Base-by-base conservation (phyloP, 129 eudicot species). In the Logfia minima region DNA sequence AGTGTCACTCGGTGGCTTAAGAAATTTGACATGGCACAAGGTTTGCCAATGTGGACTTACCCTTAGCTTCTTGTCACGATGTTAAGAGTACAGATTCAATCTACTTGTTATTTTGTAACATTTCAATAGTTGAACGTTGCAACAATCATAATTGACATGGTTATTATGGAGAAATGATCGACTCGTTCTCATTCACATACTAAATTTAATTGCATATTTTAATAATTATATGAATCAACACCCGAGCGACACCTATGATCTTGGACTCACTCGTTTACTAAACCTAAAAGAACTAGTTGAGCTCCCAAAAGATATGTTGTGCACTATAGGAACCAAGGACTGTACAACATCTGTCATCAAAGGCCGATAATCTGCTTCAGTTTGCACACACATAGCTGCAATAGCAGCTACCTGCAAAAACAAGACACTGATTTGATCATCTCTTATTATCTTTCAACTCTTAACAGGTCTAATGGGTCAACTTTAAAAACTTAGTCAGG, bases 281-380 rank as follows among this genome's bases (percentile, higher is more conserved):
- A 80, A 90, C 90, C 92, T 84, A 79, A 79, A 83, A 78, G 96
- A 85, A 34, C 52, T 76, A 28, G 90, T 72, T 51, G 89, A 73
- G 76, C 88, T 56, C 17, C 72, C 81, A 52, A 80, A 53, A 43
- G 94, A 75, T 76, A 83, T 74, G 74, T 84, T 88, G 84, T 91
- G 87, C 23, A 86, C 91, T 61, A 93, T 74, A 64, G 97, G 98
- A 43, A 93, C 80, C 72, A 93, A 60, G 4, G 98, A 93, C 59
- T 91, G 98, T 73, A 91, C 98, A 26, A 93, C 95, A 62, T 93
- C 98, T 37, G 98, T 93, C 90, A 93, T 93, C 48, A 93, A 67
- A 34, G 97, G 98, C 37, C 97, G 88, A 70, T 93, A 93, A 61
- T 93, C 97, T 48, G 98, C 96, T 87, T 93, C 98, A 2, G 97